phyloP scores from a whole-genome alignment of 1,284 basidiomycete species.

The Sphaerobolus stellatus region DNA sequence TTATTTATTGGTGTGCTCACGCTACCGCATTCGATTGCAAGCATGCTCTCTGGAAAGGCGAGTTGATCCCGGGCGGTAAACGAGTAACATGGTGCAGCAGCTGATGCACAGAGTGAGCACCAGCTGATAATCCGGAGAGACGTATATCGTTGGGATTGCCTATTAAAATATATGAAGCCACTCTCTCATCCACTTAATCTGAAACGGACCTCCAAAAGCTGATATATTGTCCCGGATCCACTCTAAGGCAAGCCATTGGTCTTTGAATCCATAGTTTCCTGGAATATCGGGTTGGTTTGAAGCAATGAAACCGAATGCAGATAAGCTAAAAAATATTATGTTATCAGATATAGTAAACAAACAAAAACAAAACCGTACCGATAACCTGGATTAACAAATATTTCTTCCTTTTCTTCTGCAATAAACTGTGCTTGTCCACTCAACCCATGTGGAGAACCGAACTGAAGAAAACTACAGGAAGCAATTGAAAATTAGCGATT shows the following conservation, averaged over 20 bases:
- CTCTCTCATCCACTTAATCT: background rate
- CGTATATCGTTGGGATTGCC: constrained; percentile 60
- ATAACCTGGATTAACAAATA: constrained; percentile 74
- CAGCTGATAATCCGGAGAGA: constrained; percentile 68
- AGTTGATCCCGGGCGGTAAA: constrained; percentile 52
- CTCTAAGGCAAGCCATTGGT: constrained; percentile 63
- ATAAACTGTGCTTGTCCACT: constrained; percentile 64
- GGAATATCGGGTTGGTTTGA: constrained; percentile 54
- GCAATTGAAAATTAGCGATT: background rate
- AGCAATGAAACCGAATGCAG: constrained; percentile 73
- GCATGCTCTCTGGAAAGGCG: constrained; percentile 65
- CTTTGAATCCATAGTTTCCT: constrained; percentile 80
- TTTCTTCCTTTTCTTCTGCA: constrained; percentile 59
- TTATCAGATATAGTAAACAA: background rate
- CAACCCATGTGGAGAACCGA: constrained; percentile 65
- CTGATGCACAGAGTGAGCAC: constrained; percentile 75
- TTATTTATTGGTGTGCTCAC: constrained; percentile 33
- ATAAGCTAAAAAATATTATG: constrained; percentile 43
- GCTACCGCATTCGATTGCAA: constrained; percentile 74
- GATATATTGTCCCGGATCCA: constrained; percentile 63
- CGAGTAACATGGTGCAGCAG: constrained; percentile 67
- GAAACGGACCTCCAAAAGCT: constrained; percentile 53
- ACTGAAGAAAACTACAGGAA: constrained; percentile 67
- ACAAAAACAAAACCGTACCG: constrained; percentile 17
- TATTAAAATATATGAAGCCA: constrained; percentile 25